A percentile compares a stretch with the other conserved stretches of the same genome.
phyloP scores from a whole-genome alignment of 129 eudicot genomes.

The Cynara cardunculus region DNA sequence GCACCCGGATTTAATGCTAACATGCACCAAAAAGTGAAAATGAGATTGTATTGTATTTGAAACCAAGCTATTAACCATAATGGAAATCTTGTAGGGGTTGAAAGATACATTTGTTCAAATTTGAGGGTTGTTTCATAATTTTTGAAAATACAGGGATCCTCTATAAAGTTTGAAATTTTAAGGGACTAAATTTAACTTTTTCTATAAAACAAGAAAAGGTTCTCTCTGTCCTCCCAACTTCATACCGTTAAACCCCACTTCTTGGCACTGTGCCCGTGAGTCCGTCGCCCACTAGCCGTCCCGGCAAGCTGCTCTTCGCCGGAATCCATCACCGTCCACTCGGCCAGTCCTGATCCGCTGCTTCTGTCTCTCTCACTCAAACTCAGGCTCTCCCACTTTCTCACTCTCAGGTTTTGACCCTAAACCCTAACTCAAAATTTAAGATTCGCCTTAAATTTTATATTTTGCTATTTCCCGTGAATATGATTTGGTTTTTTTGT shows the following conservation, averaged over 20 bases:
- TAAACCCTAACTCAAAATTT: background rate
- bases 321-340: background rate
- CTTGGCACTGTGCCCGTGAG: background rate
- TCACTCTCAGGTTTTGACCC: background rate
- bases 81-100: background rate
- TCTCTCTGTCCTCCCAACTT: background rate
- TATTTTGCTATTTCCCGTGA: background rate
- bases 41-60: no score
- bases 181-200: no score
- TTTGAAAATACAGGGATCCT: background rate
- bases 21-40: no score
- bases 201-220: background rate
- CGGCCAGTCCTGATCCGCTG: background rate
- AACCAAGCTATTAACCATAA: no score
- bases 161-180: no score
- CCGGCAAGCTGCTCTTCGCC: background rate
- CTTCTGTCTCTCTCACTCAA: background rate
- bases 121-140: background rate
- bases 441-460: background rate
- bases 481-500: background rate
- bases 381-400: background rate
- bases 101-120: no score
- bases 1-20: no score
- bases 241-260: no score
- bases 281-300: background rate